Percentiles rank a stretch among this genome's conserved stretches.
Conservation (phyloP, 192 early-diverging fungal species). For the Backusella mclennaniae region DNA sequence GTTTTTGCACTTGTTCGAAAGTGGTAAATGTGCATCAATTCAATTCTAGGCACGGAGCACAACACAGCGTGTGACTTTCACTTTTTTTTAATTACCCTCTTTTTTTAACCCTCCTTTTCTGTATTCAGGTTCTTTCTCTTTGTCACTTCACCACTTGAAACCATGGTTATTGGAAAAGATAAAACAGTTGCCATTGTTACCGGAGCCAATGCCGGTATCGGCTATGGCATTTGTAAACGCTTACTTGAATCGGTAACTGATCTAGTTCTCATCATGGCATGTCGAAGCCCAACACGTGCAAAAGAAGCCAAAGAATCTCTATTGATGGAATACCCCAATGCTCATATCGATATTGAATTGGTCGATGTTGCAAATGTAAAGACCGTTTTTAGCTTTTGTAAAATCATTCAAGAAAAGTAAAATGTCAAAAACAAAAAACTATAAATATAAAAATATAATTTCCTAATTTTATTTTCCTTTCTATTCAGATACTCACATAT, state of each 20-base stretch:
- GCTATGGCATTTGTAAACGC: slow-evolving; percentile 52
- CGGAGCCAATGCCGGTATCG: slow-evolving; percentile 53
- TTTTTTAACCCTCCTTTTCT: not conserved
- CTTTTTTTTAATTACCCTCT: not conserved
- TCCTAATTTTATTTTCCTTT: not conserved
- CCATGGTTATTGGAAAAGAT: not conserved
- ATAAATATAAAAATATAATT: not conserved
- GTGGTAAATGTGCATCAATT: not conserved
- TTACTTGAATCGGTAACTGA: slow-evolving; percentile 31
- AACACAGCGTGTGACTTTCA: slow-evolving; percentile 5
- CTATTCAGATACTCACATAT: slow-evolving; percentile 36
- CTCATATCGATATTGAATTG: slow-evolving; percentile 42
- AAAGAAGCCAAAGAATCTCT: slow-evolving; percentile 36
- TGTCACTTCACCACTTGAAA: not conserved
- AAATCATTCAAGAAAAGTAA: slow-evolving; percentile 38
- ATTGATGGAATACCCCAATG: slow-evolving; percentile 31
- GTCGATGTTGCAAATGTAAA: slow-evolving; percentile 43
- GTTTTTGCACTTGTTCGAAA: too few species aligned
- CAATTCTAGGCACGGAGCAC: not conserved
- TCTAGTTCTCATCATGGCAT: slow-evolving; percentile 47
- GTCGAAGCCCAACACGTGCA: slow-evolving; percentile 48
- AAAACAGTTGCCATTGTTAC: slow-evolving; percentile 46
- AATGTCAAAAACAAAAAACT: not conserved
- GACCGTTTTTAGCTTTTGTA: slow-evolving; percentile 40
- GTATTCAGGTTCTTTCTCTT: not conserved